Percentiles rank a stretch among this genome's conserved stretches.
Conservation (phyloP, 345 rosid species). For the Erodium maritimum region DNA sequence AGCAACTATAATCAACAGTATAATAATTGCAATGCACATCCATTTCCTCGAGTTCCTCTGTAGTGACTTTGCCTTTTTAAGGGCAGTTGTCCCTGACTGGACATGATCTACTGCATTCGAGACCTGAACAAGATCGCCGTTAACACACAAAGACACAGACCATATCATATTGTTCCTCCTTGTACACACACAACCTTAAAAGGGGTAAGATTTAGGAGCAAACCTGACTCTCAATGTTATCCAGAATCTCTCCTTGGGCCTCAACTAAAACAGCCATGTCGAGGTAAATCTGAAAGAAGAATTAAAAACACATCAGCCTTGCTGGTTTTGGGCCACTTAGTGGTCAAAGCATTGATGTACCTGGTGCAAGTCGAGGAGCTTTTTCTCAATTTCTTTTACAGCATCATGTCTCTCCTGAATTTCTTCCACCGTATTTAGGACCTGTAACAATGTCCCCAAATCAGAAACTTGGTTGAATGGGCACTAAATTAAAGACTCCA, state of each 20-base stretch:
- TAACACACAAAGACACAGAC: constrained; percentile 4
- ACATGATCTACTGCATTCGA: constrained; percentile 32
- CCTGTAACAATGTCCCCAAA: constrained; percentile 24
- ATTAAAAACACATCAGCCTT: constrained; percentile 41
- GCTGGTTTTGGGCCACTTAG: no score
- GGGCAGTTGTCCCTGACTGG: constrained; percentile 30
- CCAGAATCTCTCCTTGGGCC: constrained; percentile 62
- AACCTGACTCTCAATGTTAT: constrained; percentile 68
- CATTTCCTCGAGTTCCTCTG: constrained; percentile 32
- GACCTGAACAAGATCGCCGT: constrained; percentile 26
- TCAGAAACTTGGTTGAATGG: neutral
- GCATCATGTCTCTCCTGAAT: constrained; percentile 97
- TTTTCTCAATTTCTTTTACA: constrained; percentile 73
- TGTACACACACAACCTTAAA: neutral
- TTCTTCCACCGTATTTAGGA: constrained; percentile 72
- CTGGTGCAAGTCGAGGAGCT: constrained; percentile 86
- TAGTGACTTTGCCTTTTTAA: constrained; percentile 29
- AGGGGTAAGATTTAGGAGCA: constrained; percentile 7
- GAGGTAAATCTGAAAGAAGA: constrained; percentile 44
- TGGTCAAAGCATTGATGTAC: no score
- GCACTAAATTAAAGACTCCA: neutral
- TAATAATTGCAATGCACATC: constrained; percentile 37
- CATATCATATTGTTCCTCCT: neutral
- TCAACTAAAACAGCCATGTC: constrained; percentile 68
- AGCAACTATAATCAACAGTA: constrained; percentile 31